Base-by-base conservation (phyloP, 768 basidiomycete species). In the Rhodocollybia butyracea region DNA sequence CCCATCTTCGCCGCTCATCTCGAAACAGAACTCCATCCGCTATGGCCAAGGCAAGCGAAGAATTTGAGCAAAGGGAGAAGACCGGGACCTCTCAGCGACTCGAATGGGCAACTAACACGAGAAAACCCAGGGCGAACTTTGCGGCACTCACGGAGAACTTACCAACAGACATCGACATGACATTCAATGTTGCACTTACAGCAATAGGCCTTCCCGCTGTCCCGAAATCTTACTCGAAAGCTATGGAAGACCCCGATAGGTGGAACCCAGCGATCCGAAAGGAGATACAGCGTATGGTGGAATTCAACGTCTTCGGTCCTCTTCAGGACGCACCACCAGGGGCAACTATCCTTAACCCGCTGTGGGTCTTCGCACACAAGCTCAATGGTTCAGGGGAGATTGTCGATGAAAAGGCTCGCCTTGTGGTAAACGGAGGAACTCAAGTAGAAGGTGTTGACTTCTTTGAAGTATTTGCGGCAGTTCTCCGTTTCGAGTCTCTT, bases 361-460 rank as follows among this genome's bases (percentile, higher is more conserved):
- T 53, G 5, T 53, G 51, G 51, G 51, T 53, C 7, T 53, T 53
- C 17, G 32, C 50, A 11, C 50, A 51, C 32, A 53, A 53, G 40
- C 11, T 53, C 5, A 30, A 53, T 12, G 39, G 51, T 2, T 4
- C 10, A 3, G 51, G 51, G 39, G n/a, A 42, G 4, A 43, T 53
- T n/a, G 27, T 53, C 6, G 51, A 53, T 8, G 51, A 53, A 42
- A 75, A 74, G 12, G 40, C 32, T 19, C 47, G 47, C 5, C 26
- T 31, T 24, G 47, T 30, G 26, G 24, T 27, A 27, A 48, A 67
- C 56, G 73, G 76, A 0, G 73, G 64, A 53, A 57, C 59, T 1
- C 76, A 77, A 45, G 26, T 60, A 0, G 63, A 64, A 2, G 71
- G 73, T 0, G 55, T 68, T 29, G 68, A 75, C 36, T 76, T 64